Evolutionary conservation across 495 filamentous ascomycete species (phyloP), one percentile per base, ranked within the genome.

Genomic region (Sporormia fimetaria): DNA sequence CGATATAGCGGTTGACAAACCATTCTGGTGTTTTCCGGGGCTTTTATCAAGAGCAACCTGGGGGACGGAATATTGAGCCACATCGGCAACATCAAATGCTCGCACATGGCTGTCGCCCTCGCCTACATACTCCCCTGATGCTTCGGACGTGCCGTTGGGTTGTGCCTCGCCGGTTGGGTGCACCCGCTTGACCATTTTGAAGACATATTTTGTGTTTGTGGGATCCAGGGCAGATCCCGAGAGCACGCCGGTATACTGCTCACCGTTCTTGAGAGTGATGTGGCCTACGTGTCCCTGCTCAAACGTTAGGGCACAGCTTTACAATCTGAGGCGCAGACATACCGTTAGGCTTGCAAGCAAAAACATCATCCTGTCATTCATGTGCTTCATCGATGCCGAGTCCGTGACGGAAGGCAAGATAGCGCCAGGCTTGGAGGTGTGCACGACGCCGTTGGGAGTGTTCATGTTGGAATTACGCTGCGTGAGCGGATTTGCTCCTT

Each of bases 151-250:
- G 24, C 77, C 77, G 47, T 83, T 82, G 22, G 66, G 52, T 21
- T 67, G 68, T 45, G 69, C 60, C 14, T 67, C 66, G 29, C 59
- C 52, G 21, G 67, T 63, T 12, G 63, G 49, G 48, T 70, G 72
- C 45, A 72, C 68, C 40, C 76, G 75, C 60, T 79, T 78, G 21
- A 83, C 82, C 84, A 87, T 88, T 67, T 83, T 92, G 42, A 94
- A 70, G 40, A 74, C 63, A 57, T 83, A 82, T 33, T 68, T 69
- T 11, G 75, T 64, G 38, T 80, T 70, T 35, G 65, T 69, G 12
- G 69, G 44, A 33, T 78, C 74, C 12, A 79, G 57, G 30, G 66
- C 67, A 3, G 70, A 73, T 26, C 73, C 73, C 28, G 70, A 73
- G 56, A 80, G 81, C 42, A 78, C 72, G 48, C 83, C 83, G 28